Percentiles rank a stretch among this genome's conserved stretches.
These are phyloP conservation scores for Talaromyces sp. DNA, from an alignment of 2,329 filamentous ascomycete genomes.

Conservation along the genomic window DNA sequence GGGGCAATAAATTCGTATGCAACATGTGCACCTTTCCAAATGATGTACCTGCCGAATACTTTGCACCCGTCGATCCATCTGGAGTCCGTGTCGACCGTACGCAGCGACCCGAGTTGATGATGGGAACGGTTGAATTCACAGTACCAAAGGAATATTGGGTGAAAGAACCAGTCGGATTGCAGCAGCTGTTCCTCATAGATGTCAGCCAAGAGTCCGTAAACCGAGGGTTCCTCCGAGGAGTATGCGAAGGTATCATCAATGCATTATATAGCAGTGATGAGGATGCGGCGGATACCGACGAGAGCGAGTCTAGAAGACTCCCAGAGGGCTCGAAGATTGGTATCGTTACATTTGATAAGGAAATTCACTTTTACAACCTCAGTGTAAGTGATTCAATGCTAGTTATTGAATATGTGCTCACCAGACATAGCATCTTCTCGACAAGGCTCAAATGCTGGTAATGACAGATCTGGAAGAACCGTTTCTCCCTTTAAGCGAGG, in stretches of 20 bases:
- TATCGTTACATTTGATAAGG: conserved; percentile 93
- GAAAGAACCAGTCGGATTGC: conserved; percentile 80
- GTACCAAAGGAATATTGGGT: conserved; percentile 99
- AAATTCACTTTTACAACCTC: conserved; percentile 97
- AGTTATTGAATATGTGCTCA: conserved; percentile 19
- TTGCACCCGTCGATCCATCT: conserved; percentile 80
- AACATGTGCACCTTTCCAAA: conserved; percentile 98
- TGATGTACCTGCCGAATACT: conserved; percentile 88
- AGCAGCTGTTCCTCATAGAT: conserved; percentile 88
- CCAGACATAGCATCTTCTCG: conserved; percentile 57
- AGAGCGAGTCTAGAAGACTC: conserved; percentile 51
- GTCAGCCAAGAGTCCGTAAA: conserved; percentile 88
- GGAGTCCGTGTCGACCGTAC: conserved; percentile 83
- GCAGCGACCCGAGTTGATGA: conserved; percentile 80
- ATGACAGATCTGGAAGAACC: conserved; percentile 97
- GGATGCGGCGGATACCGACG: conserved; percentile 40
- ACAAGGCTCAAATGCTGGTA: conserved; percentile 94
- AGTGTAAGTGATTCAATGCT: conserved; percentile 53
- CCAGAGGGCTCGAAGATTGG: conserved; percentile 81
- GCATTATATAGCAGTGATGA: conserved; percentile 72
- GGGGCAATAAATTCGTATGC: conserved; percentile 94
- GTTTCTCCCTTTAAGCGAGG: conserved; percentile 85
- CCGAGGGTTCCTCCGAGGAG: conserved; percentile 82
- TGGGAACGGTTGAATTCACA: conserved; percentile 91
- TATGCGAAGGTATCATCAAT: conserved; percentile 80